Conservation (phyloP, 225 moss, liverwort and hornwort species). For the Pseudisothecium myosuroides region DNA sequence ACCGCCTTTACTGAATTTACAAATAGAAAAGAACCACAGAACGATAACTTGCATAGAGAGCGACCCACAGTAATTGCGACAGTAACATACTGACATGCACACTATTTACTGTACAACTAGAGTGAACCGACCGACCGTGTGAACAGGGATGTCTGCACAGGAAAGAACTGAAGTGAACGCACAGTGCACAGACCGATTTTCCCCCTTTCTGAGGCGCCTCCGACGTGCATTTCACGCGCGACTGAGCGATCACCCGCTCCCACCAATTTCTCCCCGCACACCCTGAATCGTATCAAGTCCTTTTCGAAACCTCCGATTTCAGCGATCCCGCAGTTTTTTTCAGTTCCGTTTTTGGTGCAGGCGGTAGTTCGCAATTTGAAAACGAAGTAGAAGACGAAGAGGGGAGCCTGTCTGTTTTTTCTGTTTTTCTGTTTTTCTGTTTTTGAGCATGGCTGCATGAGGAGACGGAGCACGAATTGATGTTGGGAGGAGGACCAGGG, state of each 20-base stretch:
- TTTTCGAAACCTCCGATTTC: not conserved
- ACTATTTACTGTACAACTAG: not conserved
- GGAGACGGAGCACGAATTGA: not conserved
- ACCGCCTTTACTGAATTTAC: not conserved
- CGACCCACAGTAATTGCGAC: not conserved
- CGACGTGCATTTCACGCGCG: slow-evolving; percentile 4
- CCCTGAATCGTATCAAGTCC: not conserved
- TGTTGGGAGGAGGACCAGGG: not conserved
- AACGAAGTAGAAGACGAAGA: not conserved
- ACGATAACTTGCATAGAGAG: not conserved
- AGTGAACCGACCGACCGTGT: not conserved
- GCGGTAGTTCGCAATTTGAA: not conserved
- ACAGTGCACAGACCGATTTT: not conserved
- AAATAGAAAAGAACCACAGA: not conserved
- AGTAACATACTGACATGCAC: not conserved
- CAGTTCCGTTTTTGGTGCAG: not conserved
- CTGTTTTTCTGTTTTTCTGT: not conserved
- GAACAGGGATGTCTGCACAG: not conserved
- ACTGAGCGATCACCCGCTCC: not conserved
- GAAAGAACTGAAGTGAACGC: not conserved
- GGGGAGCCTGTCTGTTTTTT: not conserved
- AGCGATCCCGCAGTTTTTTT: not conserved
- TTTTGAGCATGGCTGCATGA: slow-evolving; percentile 8
- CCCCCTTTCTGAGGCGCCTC: not conserved
- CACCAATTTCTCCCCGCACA: not conserved